Evolutionary conservation across 176 grass and related monocot species (phyloP), one percentile per base, ranked within the genome.

Genomic region (Urochloa ruziziensis): DNA sequence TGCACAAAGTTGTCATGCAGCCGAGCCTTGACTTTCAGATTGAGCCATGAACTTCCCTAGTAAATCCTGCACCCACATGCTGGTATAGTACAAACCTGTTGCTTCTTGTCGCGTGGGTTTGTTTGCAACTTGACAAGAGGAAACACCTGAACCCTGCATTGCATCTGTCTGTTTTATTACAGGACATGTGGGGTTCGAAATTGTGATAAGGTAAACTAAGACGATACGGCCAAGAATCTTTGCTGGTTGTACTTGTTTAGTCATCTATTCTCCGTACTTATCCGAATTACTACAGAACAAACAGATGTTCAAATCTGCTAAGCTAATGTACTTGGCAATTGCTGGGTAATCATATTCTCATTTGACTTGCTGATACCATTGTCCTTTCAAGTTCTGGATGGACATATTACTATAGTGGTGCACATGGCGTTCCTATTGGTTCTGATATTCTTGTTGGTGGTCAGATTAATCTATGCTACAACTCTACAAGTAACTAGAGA

Each of bases 201-300:
- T 86, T 0, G 29, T 73, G 88, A 83, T 83, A 86, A 82, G 79
- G 23, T 73, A 72, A 42, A 79, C 27, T 67, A 86, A 79, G 49
- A 73, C 10, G 56, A 78, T 82, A 72, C 32, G 6, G 44, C 33
- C 78, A 67, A 78, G 46, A 83, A 49, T 51, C 35, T 79, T 79
- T 79, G 67, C 80, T 79, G 51, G 74, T 83, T 86, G 59, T 37
- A 90, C 58, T 90, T 86, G 36, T 83, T 90, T 90, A 83, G 37
- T 76, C 46, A 66, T 63, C 63, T 73, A 75, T 39, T 70, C 77
- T 63, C 79, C 62, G 19, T 77, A 63, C 42, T 42, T 70, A 89
- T 86, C 64, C 9, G 15, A 82, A 36, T 40, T 30, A 32, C 29
- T 21, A 73, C 57, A 42, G 46, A 77, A 53, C 66, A 67, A 82